Percentiles rank a stretch among this genome's conserved stretches.
Evolutionary conservation across 805 yeast genomes (phyloP).

Genomic region (Sungouiozyma intestinalis): DNA sequence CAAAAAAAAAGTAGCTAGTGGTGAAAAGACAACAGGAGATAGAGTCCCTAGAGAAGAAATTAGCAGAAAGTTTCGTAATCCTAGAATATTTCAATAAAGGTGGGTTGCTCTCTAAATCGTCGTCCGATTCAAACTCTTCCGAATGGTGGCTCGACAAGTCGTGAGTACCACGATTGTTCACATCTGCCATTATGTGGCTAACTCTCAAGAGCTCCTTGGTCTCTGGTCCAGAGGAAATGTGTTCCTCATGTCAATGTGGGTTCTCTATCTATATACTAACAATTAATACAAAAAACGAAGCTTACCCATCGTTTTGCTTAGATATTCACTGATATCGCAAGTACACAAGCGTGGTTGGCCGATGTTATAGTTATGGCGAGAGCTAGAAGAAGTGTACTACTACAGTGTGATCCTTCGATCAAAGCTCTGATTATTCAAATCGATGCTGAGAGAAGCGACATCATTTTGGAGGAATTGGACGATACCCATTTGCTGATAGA

Average conservation of each 20-base stretch:
- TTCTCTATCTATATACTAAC: too few relatives aligned
- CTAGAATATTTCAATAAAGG: slow-evolving; percentile 71
- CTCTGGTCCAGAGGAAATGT: too few relatives aligned
- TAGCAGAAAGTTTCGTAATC: slow-evolving; percentile 52
- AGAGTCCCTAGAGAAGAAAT: slow-evolving; percentile 66
- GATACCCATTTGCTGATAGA: slow-evolving; percentile 84
- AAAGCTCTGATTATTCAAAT: slow-evolving; percentile 75
- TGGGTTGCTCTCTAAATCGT: slow-evolving; percentile 39
- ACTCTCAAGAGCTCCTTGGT: too few relatives aligned
- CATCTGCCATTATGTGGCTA: not conserved
- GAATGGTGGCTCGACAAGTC: not conserved
- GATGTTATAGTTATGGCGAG: slow-evolving; percentile 32
- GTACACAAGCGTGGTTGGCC: not conserved
- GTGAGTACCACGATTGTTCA: not conserved
- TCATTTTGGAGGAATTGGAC: slow-evolving; percentile 70
- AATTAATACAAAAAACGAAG: too few relatives aligned
- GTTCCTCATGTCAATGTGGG: too few relatives aligned
- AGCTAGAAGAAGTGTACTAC: slow-evolving; percentile 44
- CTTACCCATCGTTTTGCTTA: not conserved
- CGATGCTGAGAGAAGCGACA: slow-evolving; percentile 66
- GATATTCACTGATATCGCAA: not conserved
- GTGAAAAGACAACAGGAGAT: slow-evolving; percentile 59
- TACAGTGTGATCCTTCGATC: slow-evolving; percentile 84
- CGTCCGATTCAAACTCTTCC: slow-evolving; percentile 27
- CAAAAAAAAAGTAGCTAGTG: slow-evolving; percentile 60